Percentiles rank a stretch among this genome's conserved stretches.
phyloP scores from a whole-genome alignment of 148 eudicot genomes.

The Spergularia marina region DNA sequence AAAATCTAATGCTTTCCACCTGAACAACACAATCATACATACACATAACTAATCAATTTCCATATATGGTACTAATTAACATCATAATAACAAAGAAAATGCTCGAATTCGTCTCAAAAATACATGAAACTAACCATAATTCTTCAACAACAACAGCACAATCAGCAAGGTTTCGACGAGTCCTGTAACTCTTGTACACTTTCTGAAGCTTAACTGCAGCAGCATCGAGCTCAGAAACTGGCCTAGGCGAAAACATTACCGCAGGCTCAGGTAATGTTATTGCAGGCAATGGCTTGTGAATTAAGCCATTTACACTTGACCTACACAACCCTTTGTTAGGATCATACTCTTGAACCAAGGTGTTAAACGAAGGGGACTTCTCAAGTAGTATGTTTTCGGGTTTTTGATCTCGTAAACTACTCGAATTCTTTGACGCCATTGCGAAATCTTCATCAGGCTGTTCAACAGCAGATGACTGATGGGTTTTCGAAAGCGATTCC shows the following conservation, averaged over 20 bases:
- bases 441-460: background rate
- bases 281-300: conserved; percentile 41
- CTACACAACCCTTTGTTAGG: conserved; percentile 22
- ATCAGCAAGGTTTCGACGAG: conserved; percentile 84
- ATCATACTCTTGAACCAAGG: conserved; percentile 37
- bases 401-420: conserved; percentile 38
- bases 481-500: conserved; percentile 32
- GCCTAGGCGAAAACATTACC: conserved; percentile 62
- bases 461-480: conserved; percentile 14
- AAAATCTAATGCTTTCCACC: conserved; percentile 95
- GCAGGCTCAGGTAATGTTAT: conserved; percentile 70
- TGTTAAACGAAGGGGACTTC: conserved; percentile 57
- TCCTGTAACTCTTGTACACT: conserved; percentile 84
- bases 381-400: conserved; percentile 53
- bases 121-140: conserved; percentile 46
- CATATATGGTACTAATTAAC: background rate
- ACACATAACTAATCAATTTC: conserved; percentile 7
- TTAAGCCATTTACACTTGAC: conserved; percentile 33
- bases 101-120: background rate
- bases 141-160: conserved; percentile 94
- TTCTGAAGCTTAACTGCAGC: conserved; percentile 83
- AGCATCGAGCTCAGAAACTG: conserved; percentile 80
- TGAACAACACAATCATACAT: conserved; percentile 12
- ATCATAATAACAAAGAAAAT: background rate
- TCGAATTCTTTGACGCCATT: conserved; percentile 30